phyloP scores from a whole-genome alignment of 2,329 filamentous ascomycete genomes.

The Lojkania enalia region DNA sequence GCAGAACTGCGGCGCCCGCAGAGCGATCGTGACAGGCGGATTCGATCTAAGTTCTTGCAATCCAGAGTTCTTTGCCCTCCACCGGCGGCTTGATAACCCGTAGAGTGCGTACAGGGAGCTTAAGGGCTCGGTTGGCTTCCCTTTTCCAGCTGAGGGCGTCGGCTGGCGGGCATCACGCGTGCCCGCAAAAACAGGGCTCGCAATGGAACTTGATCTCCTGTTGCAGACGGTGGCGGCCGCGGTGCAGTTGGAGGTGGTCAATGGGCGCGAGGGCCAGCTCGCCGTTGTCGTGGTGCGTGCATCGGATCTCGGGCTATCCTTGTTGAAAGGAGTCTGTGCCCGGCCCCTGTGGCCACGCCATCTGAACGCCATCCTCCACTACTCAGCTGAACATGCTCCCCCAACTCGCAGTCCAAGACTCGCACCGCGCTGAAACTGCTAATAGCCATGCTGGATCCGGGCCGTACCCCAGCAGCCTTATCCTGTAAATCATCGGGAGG shows the following conservation, averaged over 20 bases:
- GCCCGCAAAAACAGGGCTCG: slow-evolving; percentile 7
- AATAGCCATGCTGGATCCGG: slow-evolving; percentile 19
- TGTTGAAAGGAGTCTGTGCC: slow-evolving; percentile 16
- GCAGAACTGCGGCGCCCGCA: slow-evolving; percentile 7
- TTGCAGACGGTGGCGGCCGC: slow-evolving; percentile 4
- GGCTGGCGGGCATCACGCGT: slow-evolving; percentile 13
- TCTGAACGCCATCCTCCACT: slow-evolving; percentile 34
- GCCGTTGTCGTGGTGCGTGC: slow-evolving; percentile 3
- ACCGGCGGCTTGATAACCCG: slow-evolving; percentile 1
- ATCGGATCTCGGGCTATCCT: slow-evolving; percentile 25
- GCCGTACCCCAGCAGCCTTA: slow-evolving; percentile 36
- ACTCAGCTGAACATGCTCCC: slow-evolving; percentile 36
- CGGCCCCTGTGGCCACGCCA: slow-evolving; percentile 23
- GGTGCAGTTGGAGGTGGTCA: slow-evolving; percentile 5
- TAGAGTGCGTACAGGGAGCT: slow-evolving; percentile 6
- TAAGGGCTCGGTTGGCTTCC: slow-evolving; percentile 17
- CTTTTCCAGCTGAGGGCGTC: slow-evolving; percentile 17
- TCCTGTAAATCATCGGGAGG: slow-evolving; percentile 37
- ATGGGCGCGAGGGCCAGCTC: slow-evolving; percentile 10
- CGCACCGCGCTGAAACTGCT: slow-evolving; percentile 20
- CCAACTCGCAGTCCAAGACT: slow-evolving; percentile 24
- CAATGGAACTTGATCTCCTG: slow-evolving; percentile 8
- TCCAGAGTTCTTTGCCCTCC: background rate
- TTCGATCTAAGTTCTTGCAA: slow-evolving; percentile 2
- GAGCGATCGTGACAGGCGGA: slow-evolving; percentile 10